These are phyloP conservation scores for Podila epicladia DNA, from an alignment of 192 early-diverging fungal genomes.

Conservation along the genomic window DNA sequence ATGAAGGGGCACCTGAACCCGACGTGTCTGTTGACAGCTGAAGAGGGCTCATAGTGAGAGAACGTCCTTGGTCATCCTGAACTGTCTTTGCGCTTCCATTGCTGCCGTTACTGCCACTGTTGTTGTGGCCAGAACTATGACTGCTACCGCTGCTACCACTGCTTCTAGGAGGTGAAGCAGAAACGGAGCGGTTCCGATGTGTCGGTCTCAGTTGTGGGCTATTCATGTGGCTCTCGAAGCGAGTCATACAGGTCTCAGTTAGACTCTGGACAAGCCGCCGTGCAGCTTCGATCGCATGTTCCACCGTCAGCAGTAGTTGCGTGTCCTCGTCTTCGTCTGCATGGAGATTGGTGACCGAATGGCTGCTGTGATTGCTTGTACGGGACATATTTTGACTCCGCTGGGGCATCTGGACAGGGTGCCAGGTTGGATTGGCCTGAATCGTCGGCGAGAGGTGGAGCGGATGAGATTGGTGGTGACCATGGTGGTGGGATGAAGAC, in stretches of 20 bases:
- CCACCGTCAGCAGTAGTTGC: conserved; percentile 30
- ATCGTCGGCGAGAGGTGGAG: conserved; percentile 44
- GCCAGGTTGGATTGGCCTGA: conserved; percentile 19
- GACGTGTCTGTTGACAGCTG: conserved; percentile 20
- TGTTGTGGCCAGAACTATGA: neutral
- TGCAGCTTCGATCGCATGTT: conserved; percentile 40
- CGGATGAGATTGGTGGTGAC: conserved; percentile 17
- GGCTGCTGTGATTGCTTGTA: conserved; percentile 30
- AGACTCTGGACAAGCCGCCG: conserved; percentile 33
- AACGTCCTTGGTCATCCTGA: conserved; percentile 3
- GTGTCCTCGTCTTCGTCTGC: conserved; percentile 26
- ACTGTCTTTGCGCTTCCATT: conserved; percentile 1
- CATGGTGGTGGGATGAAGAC: neutral
- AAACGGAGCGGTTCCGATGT: conserved; percentile 26
- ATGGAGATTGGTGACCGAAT: conserved; percentile 22
- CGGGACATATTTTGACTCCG: conserved; percentile 48
- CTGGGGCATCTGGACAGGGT: conserved; percentile 28
- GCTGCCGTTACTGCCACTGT: neutral
- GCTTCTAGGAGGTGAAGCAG: conserved; percentile 41
- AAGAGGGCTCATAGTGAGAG: conserved; percentile 18
- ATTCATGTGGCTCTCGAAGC: conserved; percentile 19
- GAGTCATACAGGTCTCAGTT: conserved; percentile 39
- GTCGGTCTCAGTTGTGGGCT: conserved; percentile 27
- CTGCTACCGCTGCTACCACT: conserved; percentile 15
- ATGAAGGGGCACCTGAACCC: neutral